Evolutionary conservation across 1,284 basidiomycete species (phyloP).

Genomic region (Phylloporus sp.): DNA sequence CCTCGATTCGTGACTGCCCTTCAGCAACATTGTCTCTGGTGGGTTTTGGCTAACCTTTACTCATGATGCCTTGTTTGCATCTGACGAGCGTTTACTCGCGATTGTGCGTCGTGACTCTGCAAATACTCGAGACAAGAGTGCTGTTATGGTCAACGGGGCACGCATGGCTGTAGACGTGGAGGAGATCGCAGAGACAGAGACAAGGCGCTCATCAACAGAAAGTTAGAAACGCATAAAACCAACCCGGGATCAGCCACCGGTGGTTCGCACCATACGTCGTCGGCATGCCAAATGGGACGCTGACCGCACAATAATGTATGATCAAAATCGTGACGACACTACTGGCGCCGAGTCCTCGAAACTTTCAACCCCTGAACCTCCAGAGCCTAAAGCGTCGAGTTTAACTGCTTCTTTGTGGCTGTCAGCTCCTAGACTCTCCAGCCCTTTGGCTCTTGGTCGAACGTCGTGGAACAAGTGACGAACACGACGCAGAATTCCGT

Average conservation of each 20-base stretch:
- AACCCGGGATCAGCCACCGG: constrained; percentile 87
- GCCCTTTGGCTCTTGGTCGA: constrained; percentile 78
- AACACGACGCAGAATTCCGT: constrained; percentile 76
- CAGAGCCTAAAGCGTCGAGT: constrained; percentile 20
- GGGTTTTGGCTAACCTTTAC: constrained; percentile 96
- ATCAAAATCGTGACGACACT: constrained; percentile 21
- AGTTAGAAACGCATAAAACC: constrained; percentile 91
- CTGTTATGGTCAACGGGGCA: constrained; percentile 91
- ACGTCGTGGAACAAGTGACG: constrained; percentile 77
- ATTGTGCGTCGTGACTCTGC: constrained; percentile 80
- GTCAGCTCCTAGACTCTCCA: constrained; percentile 68
- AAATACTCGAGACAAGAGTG: constrained; percentile 72
- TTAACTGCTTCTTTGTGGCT: constrained; percentile 46
- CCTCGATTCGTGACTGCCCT: constrained; percentile 87
- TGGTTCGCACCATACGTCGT: constrained; percentile 74
- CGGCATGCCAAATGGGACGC: constrained; percentile 73
- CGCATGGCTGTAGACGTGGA: constrained; percentile 90
- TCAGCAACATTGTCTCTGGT: constrained; percentile 89
- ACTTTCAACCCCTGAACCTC: constrained; percentile 29
- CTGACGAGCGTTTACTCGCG: constrained; percentile 77
- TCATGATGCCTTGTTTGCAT: constrained; percentile 82
- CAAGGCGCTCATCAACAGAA: constrained; percentile 79
- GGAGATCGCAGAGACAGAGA: constrained; percentile 88
- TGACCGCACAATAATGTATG: constrained; percentile 37
- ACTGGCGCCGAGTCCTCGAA: constrained; percentile 40